Evolutionary conservation across 2,329 filamentous ascomycete species (phyloP), one percentile per base, ranked within the genome.

Genomic region (Pyricularia grisea): DNA sequence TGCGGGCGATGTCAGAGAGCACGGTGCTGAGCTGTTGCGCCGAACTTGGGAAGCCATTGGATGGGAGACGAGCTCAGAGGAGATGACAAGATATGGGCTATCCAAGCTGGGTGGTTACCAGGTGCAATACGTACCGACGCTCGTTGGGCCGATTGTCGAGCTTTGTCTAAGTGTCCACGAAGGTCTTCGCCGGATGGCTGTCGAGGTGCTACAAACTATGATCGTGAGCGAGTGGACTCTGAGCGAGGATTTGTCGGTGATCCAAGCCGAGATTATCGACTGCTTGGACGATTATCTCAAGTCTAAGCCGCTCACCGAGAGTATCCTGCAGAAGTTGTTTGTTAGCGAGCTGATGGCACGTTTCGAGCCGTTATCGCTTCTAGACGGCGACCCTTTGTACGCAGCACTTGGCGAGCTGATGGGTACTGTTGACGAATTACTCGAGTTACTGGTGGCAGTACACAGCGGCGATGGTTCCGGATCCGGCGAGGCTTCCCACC

Each of bases 201-300:
- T 97, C 33, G 92, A 97, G 77, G 92, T 99, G 25, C 80, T 99
- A 71, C 93, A 97, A 77, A 97, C 93, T 2, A 99, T 99, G 95
- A 97, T 99, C 74, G 90, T 98, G 73, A 97, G 94, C 79, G 95
- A 99, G 79, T 99, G 95, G 95, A 94, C 93, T 20, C 80, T 99
- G 72, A 97, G 93, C 76, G 92, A 97, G 76, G 94, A 98, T 76
- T 81, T 99, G 66, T 91, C 91, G 2, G 89, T 95, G 66, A 92
- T 99, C 67, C 94, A 98, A 78, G 95, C 93, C 2, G 95, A 97
- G 78, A 94, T 98, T 83, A 97, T 99, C 74, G 94, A 97, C 75
- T 96, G 92, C 72, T 81, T 99, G 68, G 95, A 99, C 76, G 84
- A 86, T 28, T 87, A 97, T 68, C 97, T 97, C 84, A 97, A 97